Percentiles rank a stretch among this genome's conserved stretches.
Conservation (phyloP, 352 stramenopile species). For the Pythium pyrilobum region DNA sequence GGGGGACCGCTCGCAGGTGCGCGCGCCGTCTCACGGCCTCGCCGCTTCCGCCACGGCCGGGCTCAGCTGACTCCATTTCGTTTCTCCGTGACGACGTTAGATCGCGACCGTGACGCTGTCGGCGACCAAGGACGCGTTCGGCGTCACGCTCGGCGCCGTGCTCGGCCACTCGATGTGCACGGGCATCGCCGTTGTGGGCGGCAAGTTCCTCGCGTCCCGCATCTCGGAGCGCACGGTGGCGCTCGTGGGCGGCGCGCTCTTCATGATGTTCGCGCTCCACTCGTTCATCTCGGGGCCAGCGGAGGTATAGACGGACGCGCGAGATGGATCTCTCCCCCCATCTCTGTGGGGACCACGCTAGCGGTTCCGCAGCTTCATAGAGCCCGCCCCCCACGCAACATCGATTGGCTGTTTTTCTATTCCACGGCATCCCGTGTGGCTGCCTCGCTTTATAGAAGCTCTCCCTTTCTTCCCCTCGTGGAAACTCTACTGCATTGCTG, state of each 20-base stretch:
- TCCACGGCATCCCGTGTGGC: no score
- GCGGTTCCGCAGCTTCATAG: not conserved
- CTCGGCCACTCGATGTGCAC: constrained; percentile 98
- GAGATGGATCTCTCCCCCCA: no score
- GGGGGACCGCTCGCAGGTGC: constrained; percentile 95
- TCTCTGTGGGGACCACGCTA: not conserved
- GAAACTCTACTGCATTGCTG: no score
- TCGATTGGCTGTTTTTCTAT: no score
- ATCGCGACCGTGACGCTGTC: constrained; percentile 99
- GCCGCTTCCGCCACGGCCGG: not conserved
- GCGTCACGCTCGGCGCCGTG: constrained; percentile 94
- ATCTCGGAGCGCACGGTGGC: constrained; percentile 98
- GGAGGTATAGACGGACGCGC: constrained; percentile 14
- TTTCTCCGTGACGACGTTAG: constrained; percentile 13
- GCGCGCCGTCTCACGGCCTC: no score
- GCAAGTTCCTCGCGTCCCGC: constrained; percentile 95
- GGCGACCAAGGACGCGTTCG: constrained; percentile 92
- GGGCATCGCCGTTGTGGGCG: constrained; percentile 95
- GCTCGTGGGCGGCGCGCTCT: constrained; percentile 94
- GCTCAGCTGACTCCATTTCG: no score
- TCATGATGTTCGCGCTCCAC: constrained; percentile 96
- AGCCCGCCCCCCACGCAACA: no score
- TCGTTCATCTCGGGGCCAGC: constrained; percentile 89
- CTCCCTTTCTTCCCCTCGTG: no score
- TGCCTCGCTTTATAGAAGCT: no score